These are phyloP conservation scores for Catharanthus roseus DNA, from an alignment of 257 asterid genomes.

Conservation along the genomic window DNA sequence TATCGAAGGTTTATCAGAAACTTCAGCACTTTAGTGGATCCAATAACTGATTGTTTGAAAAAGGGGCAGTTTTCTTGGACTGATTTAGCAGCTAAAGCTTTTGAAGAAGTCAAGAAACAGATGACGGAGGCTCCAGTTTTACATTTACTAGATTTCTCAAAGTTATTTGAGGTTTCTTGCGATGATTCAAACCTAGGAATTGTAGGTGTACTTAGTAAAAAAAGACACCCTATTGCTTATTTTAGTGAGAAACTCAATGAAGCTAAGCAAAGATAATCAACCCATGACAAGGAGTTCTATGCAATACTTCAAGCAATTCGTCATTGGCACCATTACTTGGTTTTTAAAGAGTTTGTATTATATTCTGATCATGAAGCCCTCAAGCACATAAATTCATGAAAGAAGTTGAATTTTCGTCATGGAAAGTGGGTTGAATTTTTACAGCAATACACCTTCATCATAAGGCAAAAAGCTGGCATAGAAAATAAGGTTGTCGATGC, in stretches of 20 bases:
- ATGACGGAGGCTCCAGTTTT: not conserved
- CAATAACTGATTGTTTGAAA: too few species aligned
- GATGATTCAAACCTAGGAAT: slow-evolving; percentile 11
- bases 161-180: slow-evolving; percentile 10
- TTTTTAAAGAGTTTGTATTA: too few species aligned
- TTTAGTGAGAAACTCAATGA: too few species aligned
- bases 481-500: too few species aligned
- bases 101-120: not conserved
- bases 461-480: not conserved
- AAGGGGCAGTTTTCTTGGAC: too few species aligned
- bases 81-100: not conserved
- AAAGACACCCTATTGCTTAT: not conserved
- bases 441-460: not conserved
- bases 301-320: too few species aligned
- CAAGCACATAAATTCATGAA: not conserved
- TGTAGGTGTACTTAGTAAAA: slow-evolving; percentile 5
- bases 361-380: not conserved
- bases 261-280: too few species aligned
- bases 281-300: too few species aligned
- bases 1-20: too few species aligned
- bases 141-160: not conserved
- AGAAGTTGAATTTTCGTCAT: not conserved
- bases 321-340: too few species aligned
- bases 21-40: too few species aligned
- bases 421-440: not conserved